Evolutionary conservation across 306 rosid species (phyloP).

Genomic region (Cucumis sativus): DNA sequence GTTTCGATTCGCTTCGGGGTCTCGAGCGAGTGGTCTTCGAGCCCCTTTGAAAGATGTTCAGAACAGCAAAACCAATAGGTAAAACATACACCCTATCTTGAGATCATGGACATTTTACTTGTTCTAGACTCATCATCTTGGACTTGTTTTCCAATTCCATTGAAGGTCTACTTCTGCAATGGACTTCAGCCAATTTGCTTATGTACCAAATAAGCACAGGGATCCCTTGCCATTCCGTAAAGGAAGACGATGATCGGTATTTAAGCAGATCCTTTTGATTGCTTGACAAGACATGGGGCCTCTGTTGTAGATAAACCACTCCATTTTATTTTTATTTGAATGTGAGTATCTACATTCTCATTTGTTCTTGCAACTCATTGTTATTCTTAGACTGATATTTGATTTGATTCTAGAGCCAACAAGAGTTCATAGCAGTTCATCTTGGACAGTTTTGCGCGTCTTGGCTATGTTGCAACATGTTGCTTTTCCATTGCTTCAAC

Average conservation of each 20-base stretch:
- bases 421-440: neutral
- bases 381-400: neutral
- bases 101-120: neutral
- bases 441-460: neutral
- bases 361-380: neutral
- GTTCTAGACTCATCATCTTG: neutral
- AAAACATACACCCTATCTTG: constrained; percentile 5
- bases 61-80: constrained; percentile 40
- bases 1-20: constrained; percentile 51
- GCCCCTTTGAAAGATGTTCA: constrained; percentile 67
- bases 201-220: constrained; percentile 5
- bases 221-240: neutral
- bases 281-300: neutral
- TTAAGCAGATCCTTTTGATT: neutral
- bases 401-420: neutral
- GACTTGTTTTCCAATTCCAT: neutral
- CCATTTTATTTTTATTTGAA: neutral
- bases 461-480: neutral
- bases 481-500: neutral
- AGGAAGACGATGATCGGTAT: constrained; percentile 1
- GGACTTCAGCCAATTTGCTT: constrained; percentile 9
- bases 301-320: neutral
- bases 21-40: constrained; percentile 91
- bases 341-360: neutral
- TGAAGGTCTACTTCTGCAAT: neutral